These are phyloP conservation scores for Fomes fomentarius DNA, from an alignment of 1,284 basidiomycete species.

Conservation along the genomic window DNA sequence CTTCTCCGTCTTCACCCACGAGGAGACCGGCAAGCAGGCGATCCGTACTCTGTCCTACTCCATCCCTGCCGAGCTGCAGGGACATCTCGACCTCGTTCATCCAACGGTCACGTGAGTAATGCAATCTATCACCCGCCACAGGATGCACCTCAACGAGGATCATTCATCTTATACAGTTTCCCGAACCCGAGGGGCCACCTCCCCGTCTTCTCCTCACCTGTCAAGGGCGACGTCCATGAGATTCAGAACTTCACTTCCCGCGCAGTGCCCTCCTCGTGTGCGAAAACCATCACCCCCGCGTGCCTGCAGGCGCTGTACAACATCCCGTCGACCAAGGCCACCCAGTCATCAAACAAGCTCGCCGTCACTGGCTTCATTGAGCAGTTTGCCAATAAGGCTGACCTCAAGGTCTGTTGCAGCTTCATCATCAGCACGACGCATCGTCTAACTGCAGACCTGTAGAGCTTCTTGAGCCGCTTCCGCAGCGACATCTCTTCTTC, in stretches of 20 bases:
- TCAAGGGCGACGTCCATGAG: neutral
- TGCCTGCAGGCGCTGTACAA: conserved; percentile 59
- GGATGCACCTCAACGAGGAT: neutral
- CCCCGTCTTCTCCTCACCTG: conserved; percentile 22
- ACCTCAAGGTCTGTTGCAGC: conserved; percentile 41
- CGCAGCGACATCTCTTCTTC: conserved; percentile 36
- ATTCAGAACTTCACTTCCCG: conserved; percentile 17
- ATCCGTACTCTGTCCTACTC: conserved; percentile 47
- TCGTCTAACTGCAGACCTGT: neutral
- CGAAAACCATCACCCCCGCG: conserved; percentile 50
- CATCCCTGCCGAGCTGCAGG: conserved; percentile 39
- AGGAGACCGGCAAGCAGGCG: conserved; percentile 32
- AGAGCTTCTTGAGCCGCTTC: conserved; percentile 32
- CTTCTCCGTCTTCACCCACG: conserved; percentile 43
- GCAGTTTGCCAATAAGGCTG: conserved; percentile 52
- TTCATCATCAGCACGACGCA: neutral
- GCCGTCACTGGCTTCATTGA: conserved; percentile 60
- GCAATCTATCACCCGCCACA: neutral
- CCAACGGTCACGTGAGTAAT: conserved; percentile 39
- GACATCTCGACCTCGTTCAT: conserved; percentile 43
- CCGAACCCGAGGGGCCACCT: conserved; percentile 21
- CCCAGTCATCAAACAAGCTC: conserved; percentile 48
- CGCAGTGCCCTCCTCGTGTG: conserved; percentile 37
- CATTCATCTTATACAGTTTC: conserved; percentile 15
- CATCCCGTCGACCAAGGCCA: conserved; percentile 44